Evolutionary conservation across 441 rosid species (phyloP).

Genomic region (Eutrema salsugineum): DNA sequence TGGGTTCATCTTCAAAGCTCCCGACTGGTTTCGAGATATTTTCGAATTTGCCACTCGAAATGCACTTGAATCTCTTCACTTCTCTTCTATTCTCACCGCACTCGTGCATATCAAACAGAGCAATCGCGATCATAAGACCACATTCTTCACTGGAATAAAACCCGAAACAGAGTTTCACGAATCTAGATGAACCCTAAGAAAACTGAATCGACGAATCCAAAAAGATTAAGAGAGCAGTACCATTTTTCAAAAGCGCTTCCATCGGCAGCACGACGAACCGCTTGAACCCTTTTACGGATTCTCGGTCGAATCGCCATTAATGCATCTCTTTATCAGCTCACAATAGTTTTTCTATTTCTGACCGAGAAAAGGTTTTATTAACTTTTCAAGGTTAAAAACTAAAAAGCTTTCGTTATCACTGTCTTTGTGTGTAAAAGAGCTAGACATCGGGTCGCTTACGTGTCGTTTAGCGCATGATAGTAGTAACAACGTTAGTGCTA

Average conservation of each 20-base stretch:
- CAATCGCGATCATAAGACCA: slow-evolving; percentile 49
- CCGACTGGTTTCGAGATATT: slow-evolving; percentile 13
- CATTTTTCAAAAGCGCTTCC: slow-evolving; percentile 77
- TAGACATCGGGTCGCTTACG: not conserved
- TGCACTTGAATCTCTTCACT: slow-evolving; percentile 64
- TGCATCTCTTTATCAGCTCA: slow-evolving; percentile 23
- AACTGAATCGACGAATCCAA: not conserved
- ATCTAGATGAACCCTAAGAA: not conserved
- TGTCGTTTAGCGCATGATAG: slow-evolving; percentile 12
- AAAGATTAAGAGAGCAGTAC: slow-evolving; percentile 25
- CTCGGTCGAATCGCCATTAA: slow-evolving; percentile 58
- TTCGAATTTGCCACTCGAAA: slow-evolving; percentile 21
- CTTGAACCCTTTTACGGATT: slow-evolving; percentile 63
- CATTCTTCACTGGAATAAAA: slow-evolving; percentile 44
- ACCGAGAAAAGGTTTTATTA: not conserved
- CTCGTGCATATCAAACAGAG: slow-evolving; percentile 71
- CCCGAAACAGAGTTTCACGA: slow-evolving; percentile 12
- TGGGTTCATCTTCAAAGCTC: slow-evolving; percentile 40
- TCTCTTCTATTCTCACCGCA: slow-evolving; percentile 41
- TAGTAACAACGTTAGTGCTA: not conserved
- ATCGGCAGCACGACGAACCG: slow-evolving; percentile 61
- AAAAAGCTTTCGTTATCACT: not conserved
- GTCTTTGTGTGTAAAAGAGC: not conserved
- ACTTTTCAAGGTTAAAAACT: not conserved
- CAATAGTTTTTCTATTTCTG: slow-evolving; percentile 25